A percentile compares a stretch with the other conserved stretches of the same genome.
Evolutionary conservation across 768 basidiomycete genomes (phyloP).

Genomic region (Naganishia onofrii): DNA sequence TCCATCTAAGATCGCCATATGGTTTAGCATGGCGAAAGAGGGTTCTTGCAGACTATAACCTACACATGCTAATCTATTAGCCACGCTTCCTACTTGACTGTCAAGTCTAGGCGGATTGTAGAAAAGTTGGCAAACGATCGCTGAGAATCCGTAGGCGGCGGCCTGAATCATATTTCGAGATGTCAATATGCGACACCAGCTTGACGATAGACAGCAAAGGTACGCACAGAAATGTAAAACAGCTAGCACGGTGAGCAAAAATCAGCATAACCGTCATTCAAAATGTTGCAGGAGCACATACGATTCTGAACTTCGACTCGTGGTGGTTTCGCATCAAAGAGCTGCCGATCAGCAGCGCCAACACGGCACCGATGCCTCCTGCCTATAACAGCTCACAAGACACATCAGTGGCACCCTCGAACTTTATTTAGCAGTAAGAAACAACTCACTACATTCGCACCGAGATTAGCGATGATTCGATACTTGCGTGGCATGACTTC

Average conservation of each 20-base stretch:
- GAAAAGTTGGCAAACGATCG: slow-evolving; percentile 3
- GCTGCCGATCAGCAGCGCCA: background rate
- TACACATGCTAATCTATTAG: background rate
- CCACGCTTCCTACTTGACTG: background rate
- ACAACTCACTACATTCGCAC: slow-evolving; percentile 6
- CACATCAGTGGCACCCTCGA: too few species aligned
- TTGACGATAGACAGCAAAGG: background rate
- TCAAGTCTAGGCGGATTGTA: slow-evolving; percentile 7
- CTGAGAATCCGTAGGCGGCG: background rate
- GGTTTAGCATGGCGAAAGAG: too few species aligned
- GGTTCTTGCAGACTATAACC: background rate
- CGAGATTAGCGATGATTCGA: background rate
- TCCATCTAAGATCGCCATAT: too few species aligned
- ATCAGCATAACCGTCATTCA: too few species aligned
- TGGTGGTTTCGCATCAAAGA: slow-evolving; percentile 9
- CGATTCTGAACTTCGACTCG: slow-evolving; percentile 11
- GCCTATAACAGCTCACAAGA: too few species aligned
- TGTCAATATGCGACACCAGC: too few species aligned
- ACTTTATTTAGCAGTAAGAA: too few species aligned
- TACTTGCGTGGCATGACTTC: slow-evolving; percentile 18
- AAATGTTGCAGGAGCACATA: background rate
- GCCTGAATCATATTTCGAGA: too few species aligned
- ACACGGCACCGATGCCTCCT: slow-evolving; percentile 7
- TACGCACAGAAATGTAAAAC: slow-evolving; percentile 3
- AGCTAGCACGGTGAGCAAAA: background rate